These are phyloP conservation scores for Typha latifolia DNA, from an alignment of 176 grass and related monocot genomes.

Conservation along the genomic window DNA sequence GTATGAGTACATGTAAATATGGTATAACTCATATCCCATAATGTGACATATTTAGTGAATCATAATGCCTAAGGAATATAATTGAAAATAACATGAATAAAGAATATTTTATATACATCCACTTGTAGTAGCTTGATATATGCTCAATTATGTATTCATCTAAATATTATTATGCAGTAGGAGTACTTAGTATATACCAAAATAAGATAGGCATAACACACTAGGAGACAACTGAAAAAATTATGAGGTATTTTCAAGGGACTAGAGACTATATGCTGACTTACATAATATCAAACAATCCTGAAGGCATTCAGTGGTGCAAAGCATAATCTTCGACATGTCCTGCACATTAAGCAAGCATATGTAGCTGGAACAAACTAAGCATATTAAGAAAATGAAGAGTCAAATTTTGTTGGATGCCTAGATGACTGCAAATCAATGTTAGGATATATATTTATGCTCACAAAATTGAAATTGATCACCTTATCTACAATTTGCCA, in stretches of 20 bases:
- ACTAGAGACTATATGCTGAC: conserved; percentile 5
- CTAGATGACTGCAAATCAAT: not conserved
- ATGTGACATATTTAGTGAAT: not conserved
- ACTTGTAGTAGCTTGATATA: not conserved
- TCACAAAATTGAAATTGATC: not conserved
- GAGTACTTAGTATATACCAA: not conserved
- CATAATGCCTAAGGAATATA: too few relatives aligned
- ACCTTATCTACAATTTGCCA: not conserved
- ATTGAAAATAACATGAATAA: too few relatives aligned
- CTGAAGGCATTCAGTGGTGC: not conserved
- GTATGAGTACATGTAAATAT: too few relatives aligned
- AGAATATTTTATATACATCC: too few relatives aligned
- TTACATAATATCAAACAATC: not conserved
- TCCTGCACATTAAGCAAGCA: too few relatives aligned
- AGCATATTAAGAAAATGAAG: not conserved
- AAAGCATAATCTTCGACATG: too few relatives aligned
- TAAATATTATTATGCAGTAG: not conserved
- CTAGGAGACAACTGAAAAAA: not conserved
- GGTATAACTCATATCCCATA: not conserved
- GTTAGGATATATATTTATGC: conserved; percentile 13
- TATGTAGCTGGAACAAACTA: too few relatives aligned
- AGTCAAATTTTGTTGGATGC: not conserved
- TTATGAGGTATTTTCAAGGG: too few relatives aligned
- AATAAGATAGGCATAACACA: not conserved
- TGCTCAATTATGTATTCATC: conserved; percentile 8